These are phyloP conservation scores for Papiliotrema nemorosa DNA, from an alignment of 1,284 basidiomycete species.

Conservation along the genomic window DNA sequence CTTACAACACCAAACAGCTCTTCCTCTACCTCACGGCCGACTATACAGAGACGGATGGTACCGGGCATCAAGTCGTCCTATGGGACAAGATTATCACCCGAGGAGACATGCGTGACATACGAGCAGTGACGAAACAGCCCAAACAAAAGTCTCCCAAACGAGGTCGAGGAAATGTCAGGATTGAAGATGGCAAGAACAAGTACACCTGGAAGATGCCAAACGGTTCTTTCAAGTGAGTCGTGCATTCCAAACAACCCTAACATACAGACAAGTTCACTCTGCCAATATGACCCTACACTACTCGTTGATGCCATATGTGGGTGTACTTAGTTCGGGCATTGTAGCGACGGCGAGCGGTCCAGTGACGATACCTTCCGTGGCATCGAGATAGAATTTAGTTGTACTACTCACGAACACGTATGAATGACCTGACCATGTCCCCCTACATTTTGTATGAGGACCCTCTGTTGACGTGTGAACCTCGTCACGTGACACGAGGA, in stretches of 20 bases:
- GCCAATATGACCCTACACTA: slow-evolving; percentile 49
- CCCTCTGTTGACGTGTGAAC: too few relatives aligned
- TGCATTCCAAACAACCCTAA: background rate
- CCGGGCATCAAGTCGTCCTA: slow-evolving; percentile 44
- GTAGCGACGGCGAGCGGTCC: slow-evolving; percentile 41
- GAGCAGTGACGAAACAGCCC: slow-evolving; percentile 28
- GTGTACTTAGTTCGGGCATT: slow-evolving; percentile 44
- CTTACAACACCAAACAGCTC: slow-evolving; percentile 52
- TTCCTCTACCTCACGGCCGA: slow-evolving; percentile 49
- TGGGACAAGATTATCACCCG: slow-evolving; percentile 50
- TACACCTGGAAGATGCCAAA: slow-evolving; percentile 44
- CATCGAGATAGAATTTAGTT: slow-evolving; percentile 15
- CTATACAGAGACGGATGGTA: slow-evolving; percentile 28
- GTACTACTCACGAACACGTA: too few relatives aligned
- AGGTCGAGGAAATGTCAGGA: slow-evolving; percentile 34
- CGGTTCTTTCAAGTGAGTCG: slow-evolving; percentile 46
- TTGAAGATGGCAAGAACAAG: slow-evolving; percentile 43
- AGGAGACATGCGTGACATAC: slow-evolving; percentile 34
- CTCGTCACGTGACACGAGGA: too few relatives aligned
- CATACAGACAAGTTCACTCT: slow-evolving; percentile 30
- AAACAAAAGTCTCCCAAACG: slow-evolving; percentile 9
- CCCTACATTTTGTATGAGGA: too few relatives aligned
- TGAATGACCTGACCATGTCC: too few relatives aligned
- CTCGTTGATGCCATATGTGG: slow-evolving; percentile 51
- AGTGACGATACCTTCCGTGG: slow-evolving; percentile 27